phyloP scores from a whole-genome alignment of 192 early-diverging fungal genomes.

The Diversispora epigaea region DNA sequence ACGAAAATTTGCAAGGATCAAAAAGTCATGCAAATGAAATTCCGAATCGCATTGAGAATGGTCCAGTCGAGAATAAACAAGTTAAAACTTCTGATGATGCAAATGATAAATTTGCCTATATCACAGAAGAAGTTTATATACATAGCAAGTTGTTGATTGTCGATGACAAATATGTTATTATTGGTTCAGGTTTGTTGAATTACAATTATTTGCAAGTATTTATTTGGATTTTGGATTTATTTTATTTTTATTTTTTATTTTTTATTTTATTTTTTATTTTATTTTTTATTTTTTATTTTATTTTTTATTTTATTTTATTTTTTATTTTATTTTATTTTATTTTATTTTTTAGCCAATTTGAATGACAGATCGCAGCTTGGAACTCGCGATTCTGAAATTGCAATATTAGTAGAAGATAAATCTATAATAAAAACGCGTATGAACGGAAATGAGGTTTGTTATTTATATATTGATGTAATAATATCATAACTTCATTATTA shows the following conservation, averaged over 20 bases:
- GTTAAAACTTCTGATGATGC: background rate
- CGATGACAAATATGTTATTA: constrained; percentile 78
- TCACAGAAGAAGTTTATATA: constrained; percentile 84
- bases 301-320: too few relatives aligned
- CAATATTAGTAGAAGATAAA: constrained; percentile 77
- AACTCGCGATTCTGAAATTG: constrained; percentile 85
- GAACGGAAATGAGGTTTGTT: constrained; percentile 61
- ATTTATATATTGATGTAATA: background rate
- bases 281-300: too few relatives aligned
- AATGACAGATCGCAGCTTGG: constrained; percentile 91
- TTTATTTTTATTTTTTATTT: background rate
- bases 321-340: background rate
- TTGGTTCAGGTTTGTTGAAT: constrained; percentile 63
- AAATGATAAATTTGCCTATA: constrained; percentile 41
- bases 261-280: too few relatives aligned
- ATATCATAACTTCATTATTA: background rate
- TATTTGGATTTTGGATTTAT: too few relatives aligned
- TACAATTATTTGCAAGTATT: background rate
- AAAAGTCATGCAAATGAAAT: background rate
- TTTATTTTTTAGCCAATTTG: constrained; percentile 64
- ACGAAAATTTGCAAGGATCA: background rate
- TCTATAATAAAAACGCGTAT: constrained; percentile 66
- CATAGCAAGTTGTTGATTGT: constrained; percentile 88
- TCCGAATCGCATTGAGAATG: background rate
- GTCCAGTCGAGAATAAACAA: background rate